phyloP scores from a whole-genome alignment of 345 rosid species.

The Gossypium stocksii region DNA sequence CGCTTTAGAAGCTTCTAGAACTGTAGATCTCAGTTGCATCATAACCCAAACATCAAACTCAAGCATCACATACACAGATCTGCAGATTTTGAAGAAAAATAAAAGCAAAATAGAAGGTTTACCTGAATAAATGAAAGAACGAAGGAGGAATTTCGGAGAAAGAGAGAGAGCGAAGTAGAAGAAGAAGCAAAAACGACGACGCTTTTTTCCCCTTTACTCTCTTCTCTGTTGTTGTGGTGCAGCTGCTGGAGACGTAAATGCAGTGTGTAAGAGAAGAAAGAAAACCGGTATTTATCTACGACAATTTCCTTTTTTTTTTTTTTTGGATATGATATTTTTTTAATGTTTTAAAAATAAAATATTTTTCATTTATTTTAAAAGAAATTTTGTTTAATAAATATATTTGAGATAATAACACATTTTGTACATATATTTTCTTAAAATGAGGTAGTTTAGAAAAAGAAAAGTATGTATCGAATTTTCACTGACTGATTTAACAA shows the following conservation, averaged over 20 bases:
- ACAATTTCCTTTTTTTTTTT: no score
- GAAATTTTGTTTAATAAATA: no score
- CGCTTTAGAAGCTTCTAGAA: neutral
- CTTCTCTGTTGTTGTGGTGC: neutral
- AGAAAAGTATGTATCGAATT: no score
- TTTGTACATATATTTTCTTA: no score
- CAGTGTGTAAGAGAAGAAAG: neutral
- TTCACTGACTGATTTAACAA: no score
- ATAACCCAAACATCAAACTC: conserved; percentile 3
- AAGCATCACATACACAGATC: conserved; percentile 13
- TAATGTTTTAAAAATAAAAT: neutral
- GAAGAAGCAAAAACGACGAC: conserved; percentile 9
- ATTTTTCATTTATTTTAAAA: no score
- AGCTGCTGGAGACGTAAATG: neutral
- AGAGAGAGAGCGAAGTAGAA: neutral
- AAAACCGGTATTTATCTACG: neutral
- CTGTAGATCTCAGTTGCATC: conserved; percentile 25
- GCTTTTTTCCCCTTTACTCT: neutral
- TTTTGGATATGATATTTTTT: neutral
- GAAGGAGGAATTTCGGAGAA: neutral
- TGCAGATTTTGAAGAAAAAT: neutral
- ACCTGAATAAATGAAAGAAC: neutral
- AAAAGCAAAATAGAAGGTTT: neutral
- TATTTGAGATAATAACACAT: no score
- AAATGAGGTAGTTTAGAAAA: no score